Evolutionary conservation across 2,329 filamentous ascomycete species (phyloP).

Genomic region (Verticillium dahliae): DNA sequence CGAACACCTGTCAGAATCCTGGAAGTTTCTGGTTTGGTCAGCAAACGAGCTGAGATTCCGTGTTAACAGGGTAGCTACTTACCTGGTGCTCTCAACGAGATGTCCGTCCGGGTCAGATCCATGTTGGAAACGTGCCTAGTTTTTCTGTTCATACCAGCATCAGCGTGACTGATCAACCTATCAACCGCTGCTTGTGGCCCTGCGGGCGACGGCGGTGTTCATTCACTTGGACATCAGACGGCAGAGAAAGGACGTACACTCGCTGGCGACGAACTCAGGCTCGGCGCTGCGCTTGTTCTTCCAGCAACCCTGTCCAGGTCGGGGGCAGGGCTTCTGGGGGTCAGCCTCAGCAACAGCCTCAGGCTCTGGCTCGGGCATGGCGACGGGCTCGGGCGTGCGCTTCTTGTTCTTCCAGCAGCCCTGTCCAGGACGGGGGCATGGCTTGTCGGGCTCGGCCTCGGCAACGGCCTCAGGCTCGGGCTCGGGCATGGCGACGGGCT

Average conservation of each 20-base stretch:
- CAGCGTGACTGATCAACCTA: no score
- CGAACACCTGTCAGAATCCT: no score
- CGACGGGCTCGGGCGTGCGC: conserved; percentile 27
- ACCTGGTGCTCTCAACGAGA: no score
- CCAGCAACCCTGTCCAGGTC: conserved; percentile 28
- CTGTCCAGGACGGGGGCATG: conserved; percentile 27
- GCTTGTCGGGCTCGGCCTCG: background rate
- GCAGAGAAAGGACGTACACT: background rate
- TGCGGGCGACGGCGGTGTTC: no score
- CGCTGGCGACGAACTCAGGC: conserved; percentile 21
- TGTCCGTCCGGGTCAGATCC: no score
- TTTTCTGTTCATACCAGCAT: no score
- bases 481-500: conserved; percentile 18
- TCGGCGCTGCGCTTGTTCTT: conserved; percentile 30
- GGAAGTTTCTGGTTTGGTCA: no score
- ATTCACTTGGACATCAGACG: conserved; percentile 33
- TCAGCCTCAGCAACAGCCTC: conserved; percentile 16
- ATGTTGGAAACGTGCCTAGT: no score
- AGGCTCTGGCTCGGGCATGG: no score
- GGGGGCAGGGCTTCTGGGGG: conserved; percentile 19
- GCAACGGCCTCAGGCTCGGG: conserved; percentile 17
- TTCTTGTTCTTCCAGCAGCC: conserved; percentile 30
- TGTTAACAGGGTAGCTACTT: no score
- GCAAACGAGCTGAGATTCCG: no score
- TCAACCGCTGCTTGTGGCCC: no score